These are phyloP conservation scores for Moesziomyces antarcticus DNA, from an alignment of 1,284 basidiomycete species.

Conservation along the genomic window DNA sequence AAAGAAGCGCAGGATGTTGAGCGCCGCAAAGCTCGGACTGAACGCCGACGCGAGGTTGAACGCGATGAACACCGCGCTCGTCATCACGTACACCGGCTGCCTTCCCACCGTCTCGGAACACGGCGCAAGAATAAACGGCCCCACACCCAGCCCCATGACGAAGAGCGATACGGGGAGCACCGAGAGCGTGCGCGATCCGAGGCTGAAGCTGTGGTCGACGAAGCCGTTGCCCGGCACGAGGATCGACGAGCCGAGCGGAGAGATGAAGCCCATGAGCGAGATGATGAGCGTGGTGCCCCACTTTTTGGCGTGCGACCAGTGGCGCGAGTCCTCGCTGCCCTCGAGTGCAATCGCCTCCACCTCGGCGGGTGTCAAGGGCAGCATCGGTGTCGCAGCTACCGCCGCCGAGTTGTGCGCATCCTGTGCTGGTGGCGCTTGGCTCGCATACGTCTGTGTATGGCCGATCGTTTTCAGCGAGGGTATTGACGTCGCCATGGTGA, in stretches of 20 bases:
- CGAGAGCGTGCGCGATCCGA: slow-evolving; percentile 42
- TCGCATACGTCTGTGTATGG: background rate
- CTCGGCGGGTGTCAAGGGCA: slow-evolving; percentile 23
- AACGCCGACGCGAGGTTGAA: slow-evolving; percentile 66
- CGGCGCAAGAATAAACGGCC: slow-evolving; percentile 71
- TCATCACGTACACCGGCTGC: slow-evolving; percentile 68
- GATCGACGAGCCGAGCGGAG: slow-evolving; percentile 61
- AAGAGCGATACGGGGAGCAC: slow-evolving; percentile 56
- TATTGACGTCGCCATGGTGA: background rate
- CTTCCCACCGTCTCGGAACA: slow-evolving; percentile 70
- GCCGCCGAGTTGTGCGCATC: background rate
- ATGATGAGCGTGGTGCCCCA: slow-evolving; percentile 57
- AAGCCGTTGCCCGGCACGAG: slow-evolving; percentile 48
- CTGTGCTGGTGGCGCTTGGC: background rate
- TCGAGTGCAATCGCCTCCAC: slow-evolving; percentile 30
- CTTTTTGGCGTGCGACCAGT: slow-evolving; percentile 39
- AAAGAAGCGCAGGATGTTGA: slow-evolving; percentile 52
- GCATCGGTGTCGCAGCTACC: slow-evolving; percentile 8
- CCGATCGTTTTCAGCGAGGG: background rate
- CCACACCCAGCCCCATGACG: slow-evolving; percentile 60
- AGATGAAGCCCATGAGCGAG: slow-evolving; percentile 62
- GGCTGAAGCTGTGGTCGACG: slow-evolving; percentile 39
- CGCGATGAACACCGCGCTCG: slow-evolving; percentile 60
- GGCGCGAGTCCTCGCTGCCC: slow-evolving; percentile 35
- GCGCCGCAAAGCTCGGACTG: slow-evolving; percentile 63